phyloP scores from a whole-genome alignment of 768 basidiomycete species.

The Auriscalpium microsporum region DNA sequence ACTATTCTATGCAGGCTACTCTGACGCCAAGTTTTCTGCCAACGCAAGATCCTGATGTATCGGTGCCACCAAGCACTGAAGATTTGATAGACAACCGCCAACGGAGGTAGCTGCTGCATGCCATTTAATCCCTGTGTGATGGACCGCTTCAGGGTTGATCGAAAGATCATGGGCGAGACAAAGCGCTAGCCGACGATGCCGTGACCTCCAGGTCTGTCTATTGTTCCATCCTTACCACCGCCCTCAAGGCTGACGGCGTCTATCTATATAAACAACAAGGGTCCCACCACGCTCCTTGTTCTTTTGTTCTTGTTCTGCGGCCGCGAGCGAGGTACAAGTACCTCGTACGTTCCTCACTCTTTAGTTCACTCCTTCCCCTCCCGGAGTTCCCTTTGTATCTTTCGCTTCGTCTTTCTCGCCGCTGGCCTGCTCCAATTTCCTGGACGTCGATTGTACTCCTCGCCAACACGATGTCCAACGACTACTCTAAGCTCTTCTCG shows the following conservation, averaged over 20 bases:
- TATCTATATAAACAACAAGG: slow-evolving; percentile 12
- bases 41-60: no score
- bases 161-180: neutral
- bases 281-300: neutral
- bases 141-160: neutral
- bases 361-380: neutral
- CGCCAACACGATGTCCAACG: slow-evolving; percentile 1
- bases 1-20: no score
- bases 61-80: no score
- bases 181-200: neutral
- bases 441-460: neutral
- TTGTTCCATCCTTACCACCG: neutral
- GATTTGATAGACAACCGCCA: neutral
- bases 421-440: neutral
- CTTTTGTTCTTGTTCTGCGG: slow-evolving; percentile 5
- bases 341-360: neutral
- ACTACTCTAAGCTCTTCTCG: slow-evolving; percentile 14
- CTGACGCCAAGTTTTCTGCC: no score
- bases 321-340: slow-evolving; percentile 8
- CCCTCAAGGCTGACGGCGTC: neutral
- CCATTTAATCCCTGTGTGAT: neutral
- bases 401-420: neutral
- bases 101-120: neutral
- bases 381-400: slow-evolving; percentile 4
- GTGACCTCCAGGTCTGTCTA: neutral